Conservation (phyloP, 2,329 filamentous ascomycete genomes). For the Rasamsonia emersonii region DNA sequence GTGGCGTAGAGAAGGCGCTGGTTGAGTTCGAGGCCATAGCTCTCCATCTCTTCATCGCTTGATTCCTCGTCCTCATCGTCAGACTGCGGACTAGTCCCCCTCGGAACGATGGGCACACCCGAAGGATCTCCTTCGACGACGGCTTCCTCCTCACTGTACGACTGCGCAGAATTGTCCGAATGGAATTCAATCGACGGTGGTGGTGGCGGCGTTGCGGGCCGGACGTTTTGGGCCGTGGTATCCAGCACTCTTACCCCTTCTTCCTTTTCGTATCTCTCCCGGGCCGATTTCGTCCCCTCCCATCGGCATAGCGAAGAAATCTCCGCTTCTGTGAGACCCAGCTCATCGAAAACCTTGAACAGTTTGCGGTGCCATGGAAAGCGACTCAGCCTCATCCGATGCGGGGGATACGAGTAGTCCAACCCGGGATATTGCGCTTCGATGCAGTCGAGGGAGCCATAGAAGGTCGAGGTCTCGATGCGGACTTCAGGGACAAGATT, state of each 20-base stretch:
- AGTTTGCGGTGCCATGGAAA: slow-evolving; percentile 54
- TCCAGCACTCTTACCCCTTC: slow-evolving; percentile 52
- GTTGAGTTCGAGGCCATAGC: slow-evolving; percentile 44
- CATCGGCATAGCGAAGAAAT: slow-evolving; percentile 56
- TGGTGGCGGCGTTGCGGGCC: slow-evolving; percentile 38
- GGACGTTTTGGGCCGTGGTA: slow-evolving; percentile 52
- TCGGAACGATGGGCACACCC: slow-evolving; percentile 18
- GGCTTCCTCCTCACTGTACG: slow-evolving; percentile 13
- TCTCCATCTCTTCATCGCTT: slow-evolving; percentile 40
- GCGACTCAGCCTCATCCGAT: slow-evolving; percentile 53
- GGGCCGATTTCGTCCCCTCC: slow-evolving; percentile 42
- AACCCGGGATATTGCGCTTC: slow-evolving; percentile 60
- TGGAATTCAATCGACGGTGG: slow-evolving; percentile 25
- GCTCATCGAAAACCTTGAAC: slow-evolving; percentile 53
- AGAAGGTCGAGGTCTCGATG: slow-evolving; percentile 55
- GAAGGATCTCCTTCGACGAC: slow-evolving; percentile 17
- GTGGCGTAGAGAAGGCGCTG: slow-evolving; percentile 45
- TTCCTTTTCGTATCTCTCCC: slow-evolving; percentile 42
- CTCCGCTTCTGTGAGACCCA: slow-evolving; percentile 50
- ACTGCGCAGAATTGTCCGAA: slow-evolving; percentile 17
- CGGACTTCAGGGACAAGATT: slow-evolving; percentile 58
- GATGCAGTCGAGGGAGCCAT: slow-evolving; percentile 54
- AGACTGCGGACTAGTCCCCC: slow-evolving; percentile 14
- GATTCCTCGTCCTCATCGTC: slow-evolving; percentile 32
- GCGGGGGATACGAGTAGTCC: slow-evolving; percentile 54